Evolutionary conservation across 2,329 filamentous ascomycete genomes (phyloP).

Genomic region (Exophiala alcalophila): DNA sequence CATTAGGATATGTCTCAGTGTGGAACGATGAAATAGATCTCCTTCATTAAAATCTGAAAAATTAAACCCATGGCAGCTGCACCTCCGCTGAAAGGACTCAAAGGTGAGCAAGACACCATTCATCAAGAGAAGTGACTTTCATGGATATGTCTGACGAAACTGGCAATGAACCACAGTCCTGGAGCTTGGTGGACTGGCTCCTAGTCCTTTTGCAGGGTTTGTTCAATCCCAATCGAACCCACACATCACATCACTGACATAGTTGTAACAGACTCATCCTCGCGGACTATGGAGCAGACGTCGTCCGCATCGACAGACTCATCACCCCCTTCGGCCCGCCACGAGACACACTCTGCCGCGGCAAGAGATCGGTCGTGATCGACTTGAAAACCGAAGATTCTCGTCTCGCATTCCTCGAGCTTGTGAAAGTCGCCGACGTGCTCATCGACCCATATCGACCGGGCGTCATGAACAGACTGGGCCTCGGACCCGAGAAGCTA

Average conservation of each 20-base stretch:
- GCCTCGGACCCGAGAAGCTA: slow-evolving; percentile 59
- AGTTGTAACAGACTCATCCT: slow-evolving; percentile 55
- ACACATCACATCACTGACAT: neutral
- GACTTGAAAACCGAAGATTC: slow-evolving; percentile 59
- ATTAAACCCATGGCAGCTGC: slow-evolving; percentile 3
- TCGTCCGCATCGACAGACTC: slow-evolving; percentile 68
- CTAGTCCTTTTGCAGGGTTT: slow-evolving; percentile 21
- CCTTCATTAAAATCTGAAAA: no score
- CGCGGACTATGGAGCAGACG: slow-evolving; percentile 71
- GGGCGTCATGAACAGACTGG: slow-evolving; percentile 60
- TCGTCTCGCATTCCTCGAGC: slow-evolving; percentile 54
- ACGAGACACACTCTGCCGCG: slow-evolving; percentile 16
- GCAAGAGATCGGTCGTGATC: slow-evolving; percentile 59
- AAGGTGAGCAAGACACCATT: slow-evolving; percentile 33
- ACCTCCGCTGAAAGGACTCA: slow-evolving; percentile 50
- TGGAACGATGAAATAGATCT: no score
- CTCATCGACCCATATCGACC: slow-evolving; percentile 69
- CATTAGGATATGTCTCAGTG: no score
- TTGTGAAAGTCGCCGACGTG: slow-evolving; percentile 63
- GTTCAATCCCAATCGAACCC: slow-evolving; percentile 39
- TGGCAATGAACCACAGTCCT: slow-evolving; percentile 61
- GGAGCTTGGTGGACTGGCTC: slow-evolving; percentile 69
- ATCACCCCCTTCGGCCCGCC: slow-evolving; percentile 65
- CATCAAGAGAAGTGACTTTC: neutral
- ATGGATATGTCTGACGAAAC: neutral